These are phyloP conservation scores for Tylopilus balloui DNA, from an alignment of 768 basidiomycete species.

Conservation along the genomic window DNA sequence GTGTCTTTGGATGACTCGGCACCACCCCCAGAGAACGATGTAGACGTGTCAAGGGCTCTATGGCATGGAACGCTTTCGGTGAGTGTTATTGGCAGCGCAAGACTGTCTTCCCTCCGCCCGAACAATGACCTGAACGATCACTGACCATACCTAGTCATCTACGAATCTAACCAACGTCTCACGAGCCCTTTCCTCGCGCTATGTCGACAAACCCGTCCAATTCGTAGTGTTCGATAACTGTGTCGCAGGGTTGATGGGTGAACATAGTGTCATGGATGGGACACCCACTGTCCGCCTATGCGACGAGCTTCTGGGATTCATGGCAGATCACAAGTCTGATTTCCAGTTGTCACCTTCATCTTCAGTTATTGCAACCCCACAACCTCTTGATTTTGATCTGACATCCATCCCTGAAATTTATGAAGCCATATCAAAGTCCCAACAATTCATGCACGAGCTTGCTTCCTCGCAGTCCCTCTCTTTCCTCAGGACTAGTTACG, in stretches of 20 bases:
- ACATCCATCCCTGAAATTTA: slow-evolving; percentile 33
- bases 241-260: slow-evolving; percentile 84
- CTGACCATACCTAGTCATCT: slow-evolving; percentile 7
- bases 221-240: slow-evolving; percentile 83
- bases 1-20: slow-evolving; percentile 70
- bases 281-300: slow-evolving; percentile 74
- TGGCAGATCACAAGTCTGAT: slow-evolving; percentile 62
- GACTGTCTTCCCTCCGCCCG: background rate
- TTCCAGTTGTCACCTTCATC: slow-evolving; percentile 39
- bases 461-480: slow-evolving; percentile 59
- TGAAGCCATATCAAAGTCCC: slow-evolving; percentile 53
- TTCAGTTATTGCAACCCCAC: slow-evolving; percentile 31
- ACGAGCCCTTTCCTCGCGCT: slow-evolving; percentile 65
- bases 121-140: background rate
- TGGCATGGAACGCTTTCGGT: slow-evolving; percentile 76
- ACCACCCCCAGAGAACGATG: slow-evolving; percentile 40
- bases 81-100: slow-evolving; percentile 32
- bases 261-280: slow-evolving; percentile 90
- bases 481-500: slow-evolving; percentile 68
- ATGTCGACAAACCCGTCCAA: slow-evolving; percentile 89
- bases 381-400: slow-evolving; percentile 62
- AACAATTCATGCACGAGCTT: slow-evolving; percentile 51
- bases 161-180: slow-evolving; percentile 25
- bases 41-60: slow-evolving; percentile 62
- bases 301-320: slow-evolving; percentile 59